Percentiles rank a stretch among this genome's conserved stretches.
Evolutionary conservation across 2,329 filamentous ascomycete genomes (phyloP).

Genomic region (Fusarium sp.): DNA sequence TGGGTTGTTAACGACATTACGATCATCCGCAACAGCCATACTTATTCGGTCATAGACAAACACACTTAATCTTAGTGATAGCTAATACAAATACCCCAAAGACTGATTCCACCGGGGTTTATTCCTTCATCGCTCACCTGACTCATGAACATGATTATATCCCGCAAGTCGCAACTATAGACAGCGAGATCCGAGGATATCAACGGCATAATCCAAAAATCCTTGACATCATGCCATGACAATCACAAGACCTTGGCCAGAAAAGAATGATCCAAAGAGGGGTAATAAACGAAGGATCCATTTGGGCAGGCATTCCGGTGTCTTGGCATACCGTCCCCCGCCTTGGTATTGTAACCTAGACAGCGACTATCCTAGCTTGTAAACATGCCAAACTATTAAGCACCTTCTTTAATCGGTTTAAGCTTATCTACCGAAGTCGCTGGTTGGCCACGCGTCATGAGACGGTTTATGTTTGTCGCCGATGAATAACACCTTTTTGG

Average conservation of each 20-base stretch:
- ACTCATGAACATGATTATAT: neutral
- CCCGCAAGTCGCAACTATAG: neutral
- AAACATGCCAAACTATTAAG: neutral
- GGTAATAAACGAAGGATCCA: neutral
- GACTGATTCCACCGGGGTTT: neutral
- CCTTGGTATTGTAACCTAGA: constrained; percentile 10
- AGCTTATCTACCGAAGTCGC: neutral
- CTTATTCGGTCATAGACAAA: neutral
- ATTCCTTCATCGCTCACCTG: neutral
- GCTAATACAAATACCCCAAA: neutral
- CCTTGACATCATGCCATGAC: neutral
- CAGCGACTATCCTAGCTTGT: neutral
- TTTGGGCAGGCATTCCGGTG: neutral
- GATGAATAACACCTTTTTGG: neutral
- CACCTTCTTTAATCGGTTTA: constrained; percentile 32
- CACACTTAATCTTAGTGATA: neutral
- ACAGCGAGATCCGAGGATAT: neutral
- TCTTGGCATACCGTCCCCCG: constrained; percentile 26
- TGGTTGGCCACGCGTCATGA: neutral
- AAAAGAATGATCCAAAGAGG: neutral
- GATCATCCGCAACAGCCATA: neutral
- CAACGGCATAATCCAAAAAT: neutral
- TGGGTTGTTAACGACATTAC: neutral
- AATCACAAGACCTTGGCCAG: neutral
- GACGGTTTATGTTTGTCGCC: neutral